Percentiles rank a stretch among this genome's conserved stretches.
Evolutionary conservation across 371 early-diverging fungal species (phyloP).

Genomic region (Globomyces sp.): DNA sequence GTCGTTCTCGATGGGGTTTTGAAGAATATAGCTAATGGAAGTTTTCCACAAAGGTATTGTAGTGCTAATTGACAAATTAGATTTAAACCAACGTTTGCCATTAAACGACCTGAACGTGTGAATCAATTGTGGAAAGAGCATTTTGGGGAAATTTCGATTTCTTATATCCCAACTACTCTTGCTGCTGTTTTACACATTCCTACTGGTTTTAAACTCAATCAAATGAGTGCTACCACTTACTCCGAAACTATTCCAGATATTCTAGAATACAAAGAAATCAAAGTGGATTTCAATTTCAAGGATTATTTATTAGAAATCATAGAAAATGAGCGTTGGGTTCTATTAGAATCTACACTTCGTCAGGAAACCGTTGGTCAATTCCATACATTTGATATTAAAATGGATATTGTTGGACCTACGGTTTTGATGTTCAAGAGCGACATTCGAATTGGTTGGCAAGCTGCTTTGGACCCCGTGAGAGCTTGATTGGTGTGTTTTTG

Average conservation of each 20-base stretch:
- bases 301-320: not conserved
- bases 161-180: constrained; percentile 38
- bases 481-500: too few relatives aligned
- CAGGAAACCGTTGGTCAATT: too few relatives aligned
- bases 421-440: too few relatives aligned
- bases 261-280: constrained; percentile 2
- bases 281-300: not conserved
- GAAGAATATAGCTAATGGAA: constrained; percentile 31
- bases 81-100: constrained; percentile 38
- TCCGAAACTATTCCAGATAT: constrained; percentile 2
- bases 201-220: not conserved
- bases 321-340: too few relatives aligned
- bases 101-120: constrained; percentile 34
- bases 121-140: constrained; percentile 39
- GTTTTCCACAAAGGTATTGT: constrained; percentile 24
- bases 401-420: too few relatives aligned
- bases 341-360: too few relatives aligned
- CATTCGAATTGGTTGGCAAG: too few relatives aligned
- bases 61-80: constrained; percentile 9
- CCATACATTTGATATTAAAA: too few relatives aligned
- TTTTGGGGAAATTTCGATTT: constrained; percentile 24
- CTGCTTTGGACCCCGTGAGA: too few relatives aligned
- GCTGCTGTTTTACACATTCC: constrained; percentile 16
- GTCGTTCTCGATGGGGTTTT: not conserved
- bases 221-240: not conserved